Evolutionary conservation across 768 basidiomycete genomes (phyloP), one percentile per base, ranked within the genome.

Genomic region (Boletus insuetus): DNA sequence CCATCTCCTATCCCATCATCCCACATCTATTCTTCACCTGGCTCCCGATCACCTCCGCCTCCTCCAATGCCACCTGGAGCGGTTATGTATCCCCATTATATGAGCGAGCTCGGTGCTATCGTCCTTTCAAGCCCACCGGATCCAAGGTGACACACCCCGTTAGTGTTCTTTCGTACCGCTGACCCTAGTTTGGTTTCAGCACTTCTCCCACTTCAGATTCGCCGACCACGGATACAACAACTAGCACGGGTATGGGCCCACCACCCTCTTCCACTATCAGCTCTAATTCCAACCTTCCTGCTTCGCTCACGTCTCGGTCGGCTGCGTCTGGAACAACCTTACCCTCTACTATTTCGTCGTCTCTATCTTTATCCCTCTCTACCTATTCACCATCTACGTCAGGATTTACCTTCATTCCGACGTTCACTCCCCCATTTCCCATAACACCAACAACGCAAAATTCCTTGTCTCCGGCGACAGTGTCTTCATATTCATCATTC

Each of bases 191-290:
- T 19, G 17, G 19, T 49, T 45, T 22, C 31, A 61, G 61, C 14
- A 34, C 26, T 37, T 43, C 55, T 12, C 32, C 19, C 3, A 20
- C 35, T 49, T 35, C 50, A 19, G 46, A 40, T 17, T 44, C 34
- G 6, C 40, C n/a, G 9, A 51, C 49, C 20, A 60, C 54, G 24
- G 37, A 50, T 35, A 47, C 56, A 29, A 34, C 31, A 37, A 35
- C 59, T 22, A 67, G 49, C 40, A 20, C 40, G 59, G 59, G 66
- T 69, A 61, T 47, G 66, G 54, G 55, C 61, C 32, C 48, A 39
- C 50, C 49, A 26, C 42, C 44, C 16, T 60, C 52, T 32, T 50
- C 46, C 22, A 1, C 42, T 53, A 50, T 47, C 41, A 45, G 52
- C 55, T 58, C 66, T 60, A 48, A 66, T 68, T 45, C 58, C 43